Evolutionary conservation across 2,329 filamentous ascomycete species (phyloP).

Genomic region (Talaromyces sp.): DNA sequence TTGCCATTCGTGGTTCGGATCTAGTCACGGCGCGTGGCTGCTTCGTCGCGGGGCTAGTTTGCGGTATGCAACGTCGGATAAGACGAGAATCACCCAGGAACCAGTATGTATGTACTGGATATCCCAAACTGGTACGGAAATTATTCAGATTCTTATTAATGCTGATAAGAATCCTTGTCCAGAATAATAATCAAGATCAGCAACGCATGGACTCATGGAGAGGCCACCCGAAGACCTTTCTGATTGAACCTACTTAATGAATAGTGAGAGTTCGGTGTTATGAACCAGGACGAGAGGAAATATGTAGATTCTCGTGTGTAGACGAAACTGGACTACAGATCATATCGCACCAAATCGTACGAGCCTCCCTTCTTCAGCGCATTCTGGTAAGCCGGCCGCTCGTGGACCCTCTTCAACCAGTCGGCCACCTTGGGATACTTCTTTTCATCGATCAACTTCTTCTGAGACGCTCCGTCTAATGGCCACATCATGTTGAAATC

Average conservation of each 20-base stretch:
- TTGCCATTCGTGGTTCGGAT: neutral
- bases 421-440: slow-evolving; percentile 26
- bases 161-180: neutral
- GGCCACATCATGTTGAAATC: slow-evolving; percentile 33
- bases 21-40: neutral
- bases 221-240: neutral
- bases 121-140: neutral
- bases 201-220: neutral
- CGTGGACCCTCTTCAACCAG: slow-evolving; percentile 26
- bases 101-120: neutral
- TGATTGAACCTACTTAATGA: neutral
- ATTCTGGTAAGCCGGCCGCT: slow-evolving; percentile 26
- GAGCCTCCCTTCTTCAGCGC: slow-evolving; percentile 26
- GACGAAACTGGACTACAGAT: neutral
- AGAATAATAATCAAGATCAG: neutral
- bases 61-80: neutral
- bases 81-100: neutral
- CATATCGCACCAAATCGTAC: slow-evolving; percentile 21
- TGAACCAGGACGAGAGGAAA: neutral
- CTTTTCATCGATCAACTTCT: slow-evolving; percentile 24
- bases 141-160: neutral
- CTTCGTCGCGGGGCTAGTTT: neutral
- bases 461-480: slow-evolving; percentile 26
- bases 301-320: neutral
- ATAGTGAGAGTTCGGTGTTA: neutral